Evolutionary conservation across 2,329 filamentous ascomycete species (phyloP), one percentile per base, ranked within the genome.

Genomic region (Mycosphaerelloides madeirae): DNA sequence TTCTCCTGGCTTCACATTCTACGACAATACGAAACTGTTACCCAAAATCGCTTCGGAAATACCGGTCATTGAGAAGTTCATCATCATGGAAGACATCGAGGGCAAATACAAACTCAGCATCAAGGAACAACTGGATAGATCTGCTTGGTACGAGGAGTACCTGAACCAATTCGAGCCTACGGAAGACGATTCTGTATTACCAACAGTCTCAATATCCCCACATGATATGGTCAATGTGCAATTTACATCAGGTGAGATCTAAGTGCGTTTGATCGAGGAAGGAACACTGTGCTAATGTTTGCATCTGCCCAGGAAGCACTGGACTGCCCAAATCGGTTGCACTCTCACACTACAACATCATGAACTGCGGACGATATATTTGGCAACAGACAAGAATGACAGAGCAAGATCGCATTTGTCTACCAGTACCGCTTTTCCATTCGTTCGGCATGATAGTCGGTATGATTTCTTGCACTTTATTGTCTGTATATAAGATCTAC

Each of bases 391-490:
- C 52, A 12, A 49, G 55, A 7, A 58, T 58, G 49, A 53, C 52
- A 20, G 68, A 77, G 3, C 69, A 74, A 34, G 85, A 90, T 59
- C 71, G 82, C 11, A 74, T 94, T 11, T 91, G 86, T 70, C 90
- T 87, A 61, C 87, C 86, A 3, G 86, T 86, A 0, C 87, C 87
- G 0, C 74, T 93, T 2, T 93, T 93, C 72, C 87, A 93, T 70
- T 91, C 85, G 69, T 91, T 91, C 60, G 86, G 86, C 3, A 78
- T 91, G 14, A 85, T 90, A 25, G 53, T 58, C n/a, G 56, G 53
- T 33, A 38, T 14, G 81, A 84, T 2, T 74, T 25, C 22, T 25
- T 9, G 5, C 9, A 25, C n/a, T n/a, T n/a, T n/a, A n/a, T n/a
- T 25, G 16, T 13, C 5, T 6, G 25, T 6, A 22, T 13, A 12